Percentiles rank a stretch among this genome's conserved stretches.
Evolutionary conservation across 2,329 filamentous ascomycete genomes (phyloP).

Genomic region (Dactylellina drechsleri): DNA sequence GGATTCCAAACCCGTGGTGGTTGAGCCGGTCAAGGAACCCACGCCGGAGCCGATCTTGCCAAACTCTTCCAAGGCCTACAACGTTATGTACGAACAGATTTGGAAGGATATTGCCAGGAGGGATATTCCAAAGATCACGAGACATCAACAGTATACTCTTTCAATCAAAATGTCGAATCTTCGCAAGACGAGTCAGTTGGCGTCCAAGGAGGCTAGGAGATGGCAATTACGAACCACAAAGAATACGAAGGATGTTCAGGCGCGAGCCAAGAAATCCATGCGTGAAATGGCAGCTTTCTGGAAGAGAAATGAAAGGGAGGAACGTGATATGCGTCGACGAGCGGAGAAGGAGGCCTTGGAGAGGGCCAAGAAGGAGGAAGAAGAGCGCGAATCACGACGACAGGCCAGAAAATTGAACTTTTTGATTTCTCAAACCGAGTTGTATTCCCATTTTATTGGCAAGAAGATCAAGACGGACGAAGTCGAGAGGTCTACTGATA

Average conservation of each 20-base stretch:
- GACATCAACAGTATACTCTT: constrained; percentile 85
- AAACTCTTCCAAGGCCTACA: constrained; percentile 80
- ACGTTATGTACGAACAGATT: constrained; percentile 97
- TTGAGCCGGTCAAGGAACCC: constrained; percentile 48
- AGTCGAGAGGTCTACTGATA: constrained; percentile 88
- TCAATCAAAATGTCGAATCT: constrained; percentile 91
- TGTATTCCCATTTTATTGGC: constrained; percentile 99
- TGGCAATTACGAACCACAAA: constrained; percentile 99
- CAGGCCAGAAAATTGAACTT: constrained; percentile 99
- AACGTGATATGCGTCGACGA: constrained; percentile 90
- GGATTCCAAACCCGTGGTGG: constrained; percentile 62
- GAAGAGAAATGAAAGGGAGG: constrained; percentile 98
- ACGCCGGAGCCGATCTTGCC: constrained; percentile 56
- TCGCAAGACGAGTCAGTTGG: constrained; percentile 95
- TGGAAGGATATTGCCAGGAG: constrained; percentile 94
- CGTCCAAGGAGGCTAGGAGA: constrained; percentile 94
- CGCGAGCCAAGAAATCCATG: constrained; percentile 96
- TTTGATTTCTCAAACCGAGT: constrained; percentile 96
- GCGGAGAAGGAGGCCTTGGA: constrained; percentile 96
- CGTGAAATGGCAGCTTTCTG: constrained; percentile 99
- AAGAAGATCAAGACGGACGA: constrained; percentile 99
- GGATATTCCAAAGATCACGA: constrained; percentile 90
- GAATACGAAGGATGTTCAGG: constrained; percentile 96
- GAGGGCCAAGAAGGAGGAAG: constrained; percentile 94
- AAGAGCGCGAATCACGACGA: constrained; percentile 93